A percentile compares a stretch with the other conserved stretches of the same genome.
Evolutionary conservation across 2,329 filamentous ascomycete genomes (phyloP).

Genomic region (Xenoacremonium recifei): DNA sequence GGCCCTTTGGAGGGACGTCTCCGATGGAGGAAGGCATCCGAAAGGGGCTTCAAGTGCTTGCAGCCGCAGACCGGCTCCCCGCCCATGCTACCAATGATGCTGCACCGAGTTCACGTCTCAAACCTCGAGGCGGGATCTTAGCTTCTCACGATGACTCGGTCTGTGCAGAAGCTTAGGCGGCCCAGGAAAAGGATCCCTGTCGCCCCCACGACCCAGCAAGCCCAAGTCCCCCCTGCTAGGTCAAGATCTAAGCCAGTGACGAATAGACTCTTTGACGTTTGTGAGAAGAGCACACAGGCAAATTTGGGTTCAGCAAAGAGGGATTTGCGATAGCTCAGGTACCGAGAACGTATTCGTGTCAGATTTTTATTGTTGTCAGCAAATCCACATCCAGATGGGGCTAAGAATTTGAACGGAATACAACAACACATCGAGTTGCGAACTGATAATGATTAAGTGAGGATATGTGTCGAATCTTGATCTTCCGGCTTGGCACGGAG

Average conservation of each 20-base stretch:
- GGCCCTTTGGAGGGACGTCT: neutral
- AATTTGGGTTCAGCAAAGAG: constrained; percentile 10
- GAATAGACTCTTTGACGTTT: constrained; percentile 6
- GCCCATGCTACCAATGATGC: constrained; percentile 18
- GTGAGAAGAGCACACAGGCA: constrained; percentile 3
- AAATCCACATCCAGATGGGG: too few species aligned
- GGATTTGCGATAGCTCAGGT: constrained; percentile 14
- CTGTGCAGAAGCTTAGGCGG: constrained; percentile 21
- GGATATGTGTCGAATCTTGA: too few species aligned
- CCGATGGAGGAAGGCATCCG: neutral
- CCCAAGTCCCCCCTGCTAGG: constrained; percentile 14
- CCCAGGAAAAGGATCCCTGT: constrained; percentile 14
- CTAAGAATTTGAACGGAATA: too few species aligned
- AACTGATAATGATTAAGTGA: too few species aligned
- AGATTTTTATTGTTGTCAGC: constrained; percentile 4
- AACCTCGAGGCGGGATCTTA: constrained; percentile 8
- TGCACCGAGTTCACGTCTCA: constrained; percentile 2
- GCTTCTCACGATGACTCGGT: constrained; percentile 15
- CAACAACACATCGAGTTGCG: too few species aligned
- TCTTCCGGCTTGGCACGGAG: too few species aligned
- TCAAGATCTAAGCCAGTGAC: constrained; percentile 14
- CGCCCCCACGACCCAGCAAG: constrained; percentile 15
- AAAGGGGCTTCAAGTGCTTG: neutral
- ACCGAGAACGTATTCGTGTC: constrained; percentile 19
- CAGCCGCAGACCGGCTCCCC: constrained; percentile 10